Percentiles rank a stretch among this genome's conserved stretches.
Evolutionary conservation across 106 monocot genomes (phyloP).

Genomic region (Agapanthus africanus): DNA sequence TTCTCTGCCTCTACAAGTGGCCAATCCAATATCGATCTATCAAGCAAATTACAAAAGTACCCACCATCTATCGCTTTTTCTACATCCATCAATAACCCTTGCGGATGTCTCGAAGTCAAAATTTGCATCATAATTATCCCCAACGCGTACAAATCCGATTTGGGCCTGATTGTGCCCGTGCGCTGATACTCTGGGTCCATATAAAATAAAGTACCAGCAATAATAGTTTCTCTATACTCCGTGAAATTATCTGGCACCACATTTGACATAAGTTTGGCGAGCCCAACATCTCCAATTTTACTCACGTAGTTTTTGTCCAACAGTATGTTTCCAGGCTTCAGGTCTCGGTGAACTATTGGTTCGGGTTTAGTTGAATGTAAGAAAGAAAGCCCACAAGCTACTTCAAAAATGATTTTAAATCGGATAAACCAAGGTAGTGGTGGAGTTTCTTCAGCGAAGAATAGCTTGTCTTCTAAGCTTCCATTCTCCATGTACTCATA

Average conservation of each 20-base stretch:
- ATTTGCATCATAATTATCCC: constrained; percentile 70
- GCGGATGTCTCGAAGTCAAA: constrained; percentile 45
- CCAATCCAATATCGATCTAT: constrained; percentile 55
- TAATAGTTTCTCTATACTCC: constrained; percentile 69
- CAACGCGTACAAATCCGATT: constrained; percentile 80
- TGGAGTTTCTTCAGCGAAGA: constrained; percentile 21
- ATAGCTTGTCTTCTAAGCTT: constrained; percentile 71
- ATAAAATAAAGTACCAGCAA: constrained; percentile 70
- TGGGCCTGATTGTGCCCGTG: constrained; percentile 77
- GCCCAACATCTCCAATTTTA: constrained; percentile 86
- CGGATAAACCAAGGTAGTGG: constrained; percentile 65
- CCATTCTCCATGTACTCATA: constrained; percentile 92
- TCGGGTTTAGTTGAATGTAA: constrained; percentile 73
- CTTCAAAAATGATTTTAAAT: constrained; percentile 69
- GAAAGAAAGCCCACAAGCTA: constrained; percentile 70
- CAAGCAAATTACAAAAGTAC: constrained; percentile 44
- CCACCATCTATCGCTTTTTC: constrained; percentile 50
- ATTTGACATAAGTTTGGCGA: constrained; percentile 62
- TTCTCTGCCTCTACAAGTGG: constrained; percentile 53
- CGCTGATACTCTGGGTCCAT: constrained; percentile 92
- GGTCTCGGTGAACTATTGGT: constrained; percentile 83
- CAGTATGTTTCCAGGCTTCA: constrained; percentile 88
- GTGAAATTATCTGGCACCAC: constrained; percentile 71
- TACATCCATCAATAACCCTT: constrained; percentile 39
- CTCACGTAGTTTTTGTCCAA: constrained; percentile 55